A percentile compares a stretch with the other conserved stretches of the same genome.
These are phyloP conservation scores for Silene uniflora DNA, from an alignment of 148 eudicot genomes.

Conservation along the genomic window DNA sequence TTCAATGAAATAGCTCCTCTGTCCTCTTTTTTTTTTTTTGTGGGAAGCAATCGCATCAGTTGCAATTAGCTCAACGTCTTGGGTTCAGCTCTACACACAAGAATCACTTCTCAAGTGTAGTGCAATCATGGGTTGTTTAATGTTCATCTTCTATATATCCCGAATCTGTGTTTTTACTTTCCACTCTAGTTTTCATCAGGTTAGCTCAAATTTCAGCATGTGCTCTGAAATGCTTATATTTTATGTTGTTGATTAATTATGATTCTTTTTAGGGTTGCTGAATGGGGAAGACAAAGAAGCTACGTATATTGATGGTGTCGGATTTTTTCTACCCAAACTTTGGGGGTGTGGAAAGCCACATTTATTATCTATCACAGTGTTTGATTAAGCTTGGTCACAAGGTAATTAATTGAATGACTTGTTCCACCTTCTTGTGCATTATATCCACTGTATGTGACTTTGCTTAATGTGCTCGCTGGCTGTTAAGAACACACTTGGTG, in stretches of 20 bases:
- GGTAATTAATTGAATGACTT: constrained; percentile 34
- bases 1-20: no score
- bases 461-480: not conserved
- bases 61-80: no score
- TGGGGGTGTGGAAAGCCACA: constrained; percentile 95
- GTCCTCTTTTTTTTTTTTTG: no score
- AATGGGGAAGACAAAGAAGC: constrained; percentile 40
- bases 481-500: not conserved
- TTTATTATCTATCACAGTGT: constrained; percentile 88
- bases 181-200: not conserved
- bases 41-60: no score
- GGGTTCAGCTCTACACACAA: no score
- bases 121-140: no score
- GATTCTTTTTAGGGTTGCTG: constrained; percentile 15
- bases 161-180: no score
- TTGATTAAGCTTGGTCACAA: constrained; percentile 91
- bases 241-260: not conserved
- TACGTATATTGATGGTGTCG: constrained; percentile 83
- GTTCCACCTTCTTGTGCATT: not conserved
- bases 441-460: not conserved
- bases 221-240: not conserved
- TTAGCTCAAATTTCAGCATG: not conserved
- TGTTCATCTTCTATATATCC: no score
- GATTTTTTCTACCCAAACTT: constrained; percentile 96
- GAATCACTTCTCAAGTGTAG: no score